A percentile compares a stretch with the other conserved stretches of the same genome.
Evolutionary conservation across 2,329 filamentous ascomycete species (phyloP).

Genomic region (Ustulina deusta): DNA sequence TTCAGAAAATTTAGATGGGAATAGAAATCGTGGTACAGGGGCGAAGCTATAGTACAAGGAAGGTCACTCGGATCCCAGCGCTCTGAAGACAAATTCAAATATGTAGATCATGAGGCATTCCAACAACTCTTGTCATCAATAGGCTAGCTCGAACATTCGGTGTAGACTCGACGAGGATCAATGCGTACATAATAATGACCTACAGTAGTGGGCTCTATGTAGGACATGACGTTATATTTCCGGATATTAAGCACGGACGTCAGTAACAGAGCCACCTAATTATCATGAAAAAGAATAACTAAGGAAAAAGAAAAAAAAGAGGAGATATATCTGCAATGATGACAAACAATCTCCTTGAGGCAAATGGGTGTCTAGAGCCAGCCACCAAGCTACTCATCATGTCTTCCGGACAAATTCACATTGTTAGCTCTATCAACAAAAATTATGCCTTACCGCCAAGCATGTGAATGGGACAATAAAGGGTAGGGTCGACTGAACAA

Average conservation of each 20-base stretch:
- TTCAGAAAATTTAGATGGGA: neutral
- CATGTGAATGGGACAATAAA: neutral
- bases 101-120: neutral
- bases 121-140: neutral
- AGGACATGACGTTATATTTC: slow-evolving; percentile 12
- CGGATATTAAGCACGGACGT: slow-evolving; percentile 6
- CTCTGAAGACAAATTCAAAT: neutral
- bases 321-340: neutral
- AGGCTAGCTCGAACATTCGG: neutral
- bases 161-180: neutral
- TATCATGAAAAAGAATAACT: neutral
- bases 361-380: slow-evolving; percentile 4
- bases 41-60: neutral
- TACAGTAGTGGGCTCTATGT: neutral
- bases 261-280: neutral
- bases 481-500: neutral
- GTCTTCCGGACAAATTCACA: neutral
- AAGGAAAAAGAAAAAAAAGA: neutral
- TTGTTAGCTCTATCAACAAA: neutral
- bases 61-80: neutral
- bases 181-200: neutral
- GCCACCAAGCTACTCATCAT: neutral
- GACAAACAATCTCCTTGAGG: neutral
- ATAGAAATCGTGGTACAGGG: neutral
- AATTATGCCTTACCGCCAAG: neutral